Base-by-base conservation (phyloP, 2,329 filamentous ascomycete genomes). In the Tolypocladium album region DNA sequence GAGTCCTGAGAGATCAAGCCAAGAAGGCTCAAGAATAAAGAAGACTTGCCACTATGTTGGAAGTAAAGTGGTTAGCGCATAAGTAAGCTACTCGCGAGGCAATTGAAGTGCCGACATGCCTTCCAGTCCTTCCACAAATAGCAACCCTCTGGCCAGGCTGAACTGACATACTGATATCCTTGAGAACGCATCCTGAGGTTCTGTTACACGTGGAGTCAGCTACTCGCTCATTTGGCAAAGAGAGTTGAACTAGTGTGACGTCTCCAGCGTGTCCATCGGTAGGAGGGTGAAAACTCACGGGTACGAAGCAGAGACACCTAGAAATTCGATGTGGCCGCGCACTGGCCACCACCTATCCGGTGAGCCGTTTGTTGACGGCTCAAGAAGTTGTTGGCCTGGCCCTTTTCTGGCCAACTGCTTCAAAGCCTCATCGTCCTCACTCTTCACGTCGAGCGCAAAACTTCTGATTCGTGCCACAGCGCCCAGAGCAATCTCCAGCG, bases 41-140 rank as follows among this genome's bases (percentile, higher is more conserved):
- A 80, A 0, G 76, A 78, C 68, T 83, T 82, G 0, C 81, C 80
- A 57, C 79, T 81, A 15, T 9, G 8, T 12, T 3, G 4, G 8
- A 17, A 50, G 13, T 9, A 2, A 15, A 31, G 11, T 31, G 5
- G 45, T 50, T 9, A 50, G 45, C 24, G 45, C 22, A 24, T 31
- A 3, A 17, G 31, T 47, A 31, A 5, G 3, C 27, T 31, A 31
- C 3, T 31, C 27, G 5, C 5, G 11, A 24, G 6, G 24, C 11
- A 7, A 17, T 47, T 15, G 12, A 47, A 47, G n/a, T n/a, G n/a
- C 12, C 12, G 43, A 31, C 39, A 22, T 31, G 20, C 55, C 55
- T 57, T n/a, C 55, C 55, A 27, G 55, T 57, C 27, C 55, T 22
- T 13, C 55, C 55, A 8, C 55, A 57, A n/a, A 57, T 57, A 22